These are phyloP conservation scores for Remersonia thermophila DNA, from an alignment of 2,329 filamentous ascomycete genomes.

Conservation along the genomic window DNA sequence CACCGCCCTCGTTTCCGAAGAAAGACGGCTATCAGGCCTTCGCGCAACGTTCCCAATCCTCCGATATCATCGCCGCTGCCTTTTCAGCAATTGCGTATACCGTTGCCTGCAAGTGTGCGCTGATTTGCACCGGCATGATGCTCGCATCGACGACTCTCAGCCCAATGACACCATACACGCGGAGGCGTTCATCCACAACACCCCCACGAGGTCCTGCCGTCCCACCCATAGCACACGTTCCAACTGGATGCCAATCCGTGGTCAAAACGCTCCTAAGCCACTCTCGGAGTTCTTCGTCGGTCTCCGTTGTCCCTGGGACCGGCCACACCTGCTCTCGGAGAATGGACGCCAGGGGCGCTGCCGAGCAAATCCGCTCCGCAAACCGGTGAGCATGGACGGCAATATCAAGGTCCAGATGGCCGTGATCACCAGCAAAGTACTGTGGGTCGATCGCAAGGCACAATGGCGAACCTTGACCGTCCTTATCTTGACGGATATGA, in stretches of 20 bases:
- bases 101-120: constrained; percentile 34
- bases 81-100: constrained; percentile 42
- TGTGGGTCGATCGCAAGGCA: constrained; percentile 26
- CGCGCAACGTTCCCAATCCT: constrained; percentile 7
- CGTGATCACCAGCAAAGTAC: constrained; percentile 28
- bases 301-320: background rate
- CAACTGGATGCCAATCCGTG: constrained; percentile 27
- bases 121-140: constrained; percentile 34
- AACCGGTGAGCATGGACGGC: constrained; percentile 12
- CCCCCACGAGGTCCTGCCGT: constrained; percentile 23
- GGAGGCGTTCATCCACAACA: constrained; percentile 30
- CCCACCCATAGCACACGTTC: constrained; percentile 34
- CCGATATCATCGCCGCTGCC: constrained; percentile 19
- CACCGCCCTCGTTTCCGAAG: too few species aligned
- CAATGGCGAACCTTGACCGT: background rate
- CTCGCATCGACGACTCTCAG: constrained; percentile 36
- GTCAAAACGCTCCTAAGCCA: constrained; percentile 13
- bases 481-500: constrained; percentile 25
- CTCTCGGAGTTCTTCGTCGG: constrained; percentile 5
- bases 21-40: too few species aligned
- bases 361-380: constrained; percentile 12
- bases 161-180: constrained; percentile 34
- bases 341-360: constrained; percentile 13
- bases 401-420: constrained; percentile 19
- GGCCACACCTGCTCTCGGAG: constrained; percentile 10